Conservation (phyloP, 2,329 filamentous ascomycete genomes). For the Hymenoscyphus linearis region DNA sequence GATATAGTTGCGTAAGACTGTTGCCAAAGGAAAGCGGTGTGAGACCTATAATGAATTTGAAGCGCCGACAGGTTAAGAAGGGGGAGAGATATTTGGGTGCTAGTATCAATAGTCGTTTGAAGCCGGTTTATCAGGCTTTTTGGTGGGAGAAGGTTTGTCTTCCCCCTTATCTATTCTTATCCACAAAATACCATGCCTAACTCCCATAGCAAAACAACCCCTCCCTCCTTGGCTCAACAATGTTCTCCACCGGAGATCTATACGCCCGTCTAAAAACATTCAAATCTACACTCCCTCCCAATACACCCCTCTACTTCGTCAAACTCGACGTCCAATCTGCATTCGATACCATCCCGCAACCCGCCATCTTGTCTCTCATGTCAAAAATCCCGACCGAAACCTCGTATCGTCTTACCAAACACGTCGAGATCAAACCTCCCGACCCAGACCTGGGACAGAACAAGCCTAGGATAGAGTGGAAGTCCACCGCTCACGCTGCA, state of each 20-base stretch:
- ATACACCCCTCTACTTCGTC: slow-evolving; percentile 67
- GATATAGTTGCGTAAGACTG: slow-evolving; percentile 73
- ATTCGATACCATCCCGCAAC: slow-evolving; percentile 92
- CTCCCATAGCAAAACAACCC: slow-evolving; percentile 43
- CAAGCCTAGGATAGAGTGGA: slow-evolving; percentile 28
- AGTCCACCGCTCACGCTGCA: slow-evolving; percentile 25
- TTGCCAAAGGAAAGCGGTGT: slow-evolving; percentile 75
- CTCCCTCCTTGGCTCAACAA: slow-evolving; percentile 64
- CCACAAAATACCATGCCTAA: not conserved
- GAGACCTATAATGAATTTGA: slow-evolving; percentile 83
- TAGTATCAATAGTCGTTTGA: slow-evolving; percentile 66
- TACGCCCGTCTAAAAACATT: slow-evolving; percentile 69
- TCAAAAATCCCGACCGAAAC: slow-evolving; percentile 48
- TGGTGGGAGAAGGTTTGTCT: slow-evolving; percentile 66
- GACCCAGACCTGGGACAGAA: not conserved
- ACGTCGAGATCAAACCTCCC: slow-evolving; percentile 62
- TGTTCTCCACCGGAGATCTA: slow-evolving; percentile 79
- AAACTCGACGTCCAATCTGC: slow-evolving; percentile 90
- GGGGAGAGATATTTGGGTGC: slow-evolving; percentile 50
- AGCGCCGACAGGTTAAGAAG: slow-evolving; percentile 52
- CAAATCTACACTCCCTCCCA: slow-evolving; percentile 43
- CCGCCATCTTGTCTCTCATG: slow-evolving; percentile 64
- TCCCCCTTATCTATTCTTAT: not conserved
- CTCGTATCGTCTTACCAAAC: slow-evolving; percentile 66
- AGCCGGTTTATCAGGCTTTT: slow-evolving; percentile 70